These are phyloP conservation scores for Penicillium sp. DNA, from an alignment of 2,329 filamentous ascomycete species.

Conservation along the genomic window DNA sequence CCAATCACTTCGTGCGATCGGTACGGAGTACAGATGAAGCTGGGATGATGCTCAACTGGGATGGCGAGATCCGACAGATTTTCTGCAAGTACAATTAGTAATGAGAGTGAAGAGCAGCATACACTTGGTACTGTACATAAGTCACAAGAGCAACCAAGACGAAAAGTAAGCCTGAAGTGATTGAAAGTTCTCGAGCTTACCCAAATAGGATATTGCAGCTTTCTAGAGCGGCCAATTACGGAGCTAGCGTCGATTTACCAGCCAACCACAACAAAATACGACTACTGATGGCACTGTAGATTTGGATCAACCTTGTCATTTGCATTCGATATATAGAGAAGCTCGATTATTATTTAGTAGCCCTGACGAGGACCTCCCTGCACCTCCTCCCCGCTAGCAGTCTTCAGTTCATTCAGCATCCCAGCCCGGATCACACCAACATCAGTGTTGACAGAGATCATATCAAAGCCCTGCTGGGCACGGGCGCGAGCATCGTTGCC, in stretches of 20 bases:
- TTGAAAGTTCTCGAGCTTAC: background rate
- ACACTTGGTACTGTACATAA: background rate
- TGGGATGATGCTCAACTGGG: background rate
- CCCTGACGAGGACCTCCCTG: constrained; percentile 11
- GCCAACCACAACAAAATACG: background rate
- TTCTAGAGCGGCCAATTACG: background rate
- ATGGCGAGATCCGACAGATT: background rate
- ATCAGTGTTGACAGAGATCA: constrained; percentile 45
- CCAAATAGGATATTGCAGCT: background rate
- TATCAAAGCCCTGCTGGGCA: constrained; percentile 42
- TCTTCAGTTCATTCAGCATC: constrained; percentile 36
- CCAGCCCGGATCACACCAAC: constrained; percentile 34
- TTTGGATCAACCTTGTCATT: background rate
- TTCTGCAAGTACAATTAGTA: background rate
- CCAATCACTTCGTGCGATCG: background rate
- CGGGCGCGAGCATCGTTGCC: constrained; percentile 38
- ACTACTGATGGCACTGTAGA: background rate
- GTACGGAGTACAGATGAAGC: background rate
- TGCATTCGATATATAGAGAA: background rate
- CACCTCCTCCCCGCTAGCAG: constrained; percentile 30
- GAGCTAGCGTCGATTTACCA: background rate
- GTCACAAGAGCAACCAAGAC: background rate
- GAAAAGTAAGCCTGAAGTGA: background rate
- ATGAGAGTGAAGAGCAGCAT: background rate
- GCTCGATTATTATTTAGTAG: constrained; percentile 8